These are phyloP conservation scores for Phytophthora meadii DNA, from an alignment of 352 stramenopile genomes.

Conservation along the genomic window DNA sequence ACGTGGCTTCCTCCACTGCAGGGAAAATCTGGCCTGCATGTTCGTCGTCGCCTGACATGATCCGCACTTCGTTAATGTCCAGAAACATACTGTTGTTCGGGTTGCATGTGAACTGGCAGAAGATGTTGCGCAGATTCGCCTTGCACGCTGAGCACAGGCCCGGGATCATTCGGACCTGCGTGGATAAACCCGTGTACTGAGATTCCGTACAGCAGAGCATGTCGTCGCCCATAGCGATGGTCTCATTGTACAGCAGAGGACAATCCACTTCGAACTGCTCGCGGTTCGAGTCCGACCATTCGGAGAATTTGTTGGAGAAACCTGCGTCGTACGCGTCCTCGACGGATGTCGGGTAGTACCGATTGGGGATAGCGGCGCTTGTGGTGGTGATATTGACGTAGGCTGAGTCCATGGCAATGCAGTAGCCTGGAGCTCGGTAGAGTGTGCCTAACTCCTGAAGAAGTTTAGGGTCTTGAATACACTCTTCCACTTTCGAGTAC, in stretches of 20 bases:
- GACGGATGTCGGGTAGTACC: conserved; percentile 59
- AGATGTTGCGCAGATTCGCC: conserved; percentile 70
- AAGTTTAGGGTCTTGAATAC: conserved; percentile 47
- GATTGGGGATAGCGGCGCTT: conserved; percentile 48
- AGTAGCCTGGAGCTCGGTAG: conserved; percentile 51
- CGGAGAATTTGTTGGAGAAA: conserved; percentile 69
- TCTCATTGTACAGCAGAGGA: conserved; percentile 67
- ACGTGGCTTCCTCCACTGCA: conserved; percentile 61
- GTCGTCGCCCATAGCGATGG: conserved; percentile 46
- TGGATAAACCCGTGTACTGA: conserved; percentile 60
- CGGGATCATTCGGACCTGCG: conserved; percentile 66
- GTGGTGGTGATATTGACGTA: conserved; percentile 49
- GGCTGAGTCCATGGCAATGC: conserved; percentile 55
- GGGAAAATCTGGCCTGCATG: conserved; percentile 49
- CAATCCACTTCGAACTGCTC: conserved; percentile 71
- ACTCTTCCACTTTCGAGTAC: conserved; percentile 68
- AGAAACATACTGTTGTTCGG: conserved; percentile 73
- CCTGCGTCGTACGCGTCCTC: conserved; percentile 53
- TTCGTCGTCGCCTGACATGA: conserved; percentile 53
- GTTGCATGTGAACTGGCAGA: conserved; percentile 70
- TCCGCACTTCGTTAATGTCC: conserved; percentile 58
- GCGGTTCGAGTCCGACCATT: conserved; percentile 60
- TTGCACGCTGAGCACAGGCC: conserved; percentile 66
- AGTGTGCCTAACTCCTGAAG: conserved; percentile 48
- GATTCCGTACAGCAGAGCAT: conserved; percentile 71